These are phyloP conservation scores for Paramecium bursaria DNA, from an alignment of 73 alveolate genomes.

Conservation along the genomic window DNA sequence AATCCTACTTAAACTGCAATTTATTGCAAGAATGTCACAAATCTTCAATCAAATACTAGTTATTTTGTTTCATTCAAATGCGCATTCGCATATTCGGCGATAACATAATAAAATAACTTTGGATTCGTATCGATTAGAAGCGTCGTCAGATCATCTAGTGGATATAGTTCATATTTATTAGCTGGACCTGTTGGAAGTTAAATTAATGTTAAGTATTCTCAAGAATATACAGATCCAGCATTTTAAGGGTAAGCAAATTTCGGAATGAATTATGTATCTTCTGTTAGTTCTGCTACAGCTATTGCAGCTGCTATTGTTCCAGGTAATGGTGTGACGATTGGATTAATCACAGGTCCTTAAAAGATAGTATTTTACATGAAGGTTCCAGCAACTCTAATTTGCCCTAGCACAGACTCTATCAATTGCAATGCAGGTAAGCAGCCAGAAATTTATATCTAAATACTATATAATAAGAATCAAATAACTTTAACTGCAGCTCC, in stretches of 20 bases:
- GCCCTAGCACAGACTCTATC: not conserved
- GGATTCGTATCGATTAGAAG: conserved; percentile 30
- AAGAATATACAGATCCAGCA: conserved; percentile 53
- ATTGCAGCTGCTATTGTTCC: not conserved
- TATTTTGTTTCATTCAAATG: conserved; percentile 45
- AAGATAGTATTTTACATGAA: conserved; percentile 5
- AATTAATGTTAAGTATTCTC: not conserved
- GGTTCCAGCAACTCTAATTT: conserved; percentile 4
- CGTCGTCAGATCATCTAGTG: not conserved
- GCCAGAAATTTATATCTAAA: conserved; percentile 47
- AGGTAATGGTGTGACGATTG: conserved; percentile 1
- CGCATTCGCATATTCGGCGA: conserved; percentile 1
- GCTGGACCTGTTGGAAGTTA: conserved; percentile 52
- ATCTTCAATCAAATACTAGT: not conserved
- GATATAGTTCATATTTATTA: conserved; percentile 23
- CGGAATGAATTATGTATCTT: conserved; percentile 9
- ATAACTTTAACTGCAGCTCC: not conserved
- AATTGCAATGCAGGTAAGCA: conserved; percentile 32
- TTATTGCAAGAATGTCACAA: conserved; percentile 6
- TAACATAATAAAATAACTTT: conserved; percentile 8
- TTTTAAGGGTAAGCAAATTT: conserved; percentile 25
- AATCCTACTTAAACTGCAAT: not conserved
- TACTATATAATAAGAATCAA: conserved; percentile 16
- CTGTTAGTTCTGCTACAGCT: not conserved
- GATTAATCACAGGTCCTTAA: conserved; percentile 1